Conservation (phyloP, 805 yeast species). For the Cyberlindnera nakhonratchasimensis region DNA sequence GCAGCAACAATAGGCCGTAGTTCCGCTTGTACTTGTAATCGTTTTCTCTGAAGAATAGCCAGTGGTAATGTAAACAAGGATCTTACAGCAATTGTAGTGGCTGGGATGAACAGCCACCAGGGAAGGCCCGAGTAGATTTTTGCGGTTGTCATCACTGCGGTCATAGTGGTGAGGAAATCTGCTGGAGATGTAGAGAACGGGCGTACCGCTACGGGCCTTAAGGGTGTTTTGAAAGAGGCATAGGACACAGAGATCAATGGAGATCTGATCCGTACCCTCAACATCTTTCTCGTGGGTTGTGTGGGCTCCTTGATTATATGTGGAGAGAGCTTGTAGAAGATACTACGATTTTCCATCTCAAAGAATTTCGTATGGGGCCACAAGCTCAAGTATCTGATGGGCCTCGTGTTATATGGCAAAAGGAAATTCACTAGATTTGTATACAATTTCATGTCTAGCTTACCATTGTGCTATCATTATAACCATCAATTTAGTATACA, state of each 20-base stretch:
- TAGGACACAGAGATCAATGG: no score
- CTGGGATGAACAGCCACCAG: conserved; percentile 81
- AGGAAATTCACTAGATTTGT: no score
- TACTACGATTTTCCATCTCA: neutral
- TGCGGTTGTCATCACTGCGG: conserved; percentile 38
- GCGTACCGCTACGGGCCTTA: no score
- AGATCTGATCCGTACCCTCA: neutral
- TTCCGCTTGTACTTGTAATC: conserved; percentile 67
- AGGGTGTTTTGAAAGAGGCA: no score
- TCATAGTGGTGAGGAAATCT: conserved; percentile 18
- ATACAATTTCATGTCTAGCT: no score
- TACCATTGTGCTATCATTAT: no score
- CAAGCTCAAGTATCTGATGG: no score
- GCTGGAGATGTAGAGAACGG: conserved; percentile 11
- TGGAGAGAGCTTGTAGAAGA: neutral
- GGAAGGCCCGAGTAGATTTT: conserved; percentile 65
- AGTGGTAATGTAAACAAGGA: conserved; percentile 70
- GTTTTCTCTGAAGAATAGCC: conserved; percentile 65
- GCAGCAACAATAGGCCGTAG: conserved; percentile 71
- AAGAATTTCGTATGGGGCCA: neutral
- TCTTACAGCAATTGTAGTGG: conserved; percentile 64
- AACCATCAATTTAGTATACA: no score
- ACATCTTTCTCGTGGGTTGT: neutral
- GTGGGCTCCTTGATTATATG: neutral
- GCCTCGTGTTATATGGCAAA: no score